phyloP scores from a whole-genome alignment of 2,329 filamentous ascomycete species.

The Pseudogymnoascus sp. region DNA sequence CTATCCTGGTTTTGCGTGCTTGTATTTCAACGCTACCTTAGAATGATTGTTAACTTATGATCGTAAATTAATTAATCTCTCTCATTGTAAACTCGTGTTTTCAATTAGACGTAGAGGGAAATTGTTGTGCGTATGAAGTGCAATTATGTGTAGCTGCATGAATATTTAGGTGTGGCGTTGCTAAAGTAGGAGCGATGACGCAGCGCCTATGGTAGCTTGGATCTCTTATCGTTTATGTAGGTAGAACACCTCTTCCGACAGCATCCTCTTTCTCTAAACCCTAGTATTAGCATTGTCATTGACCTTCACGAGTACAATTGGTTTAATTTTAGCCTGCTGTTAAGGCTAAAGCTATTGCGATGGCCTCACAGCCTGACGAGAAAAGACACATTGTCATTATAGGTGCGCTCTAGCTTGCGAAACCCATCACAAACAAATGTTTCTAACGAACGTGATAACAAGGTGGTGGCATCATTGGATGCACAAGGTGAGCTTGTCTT shows the following conservation, averaged over 20 bases:
- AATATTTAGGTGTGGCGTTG: background rate
- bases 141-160: too few species aligned
- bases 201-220: background rate
- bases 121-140: too few species aligned
- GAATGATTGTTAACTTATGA: too few species aligned
- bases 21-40: background rate
- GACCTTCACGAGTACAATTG: background rate
- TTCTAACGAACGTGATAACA: background rate
- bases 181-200: background rate
- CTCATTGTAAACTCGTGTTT: too few species aligned
- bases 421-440: background rate
- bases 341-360: background rate
- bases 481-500: slow-evolving; percentile 34
- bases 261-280: background rate
- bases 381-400: slow-evolving; percentile 29
- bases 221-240: background rate
- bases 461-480: slow-evolving; percentile 81
- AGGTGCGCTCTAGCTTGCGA: slow-evolving; percentile 18
- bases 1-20: background rate
- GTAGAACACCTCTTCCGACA: background rate
- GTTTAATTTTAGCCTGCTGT: background rate
- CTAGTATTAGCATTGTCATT: background rate
- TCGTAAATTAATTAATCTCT: too few species aligned
- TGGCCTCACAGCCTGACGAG: background rate
- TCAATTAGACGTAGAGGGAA: too few species aligned